Conservation (phyloP, 331 rosid species). For the Malus hybrid region DNA sequence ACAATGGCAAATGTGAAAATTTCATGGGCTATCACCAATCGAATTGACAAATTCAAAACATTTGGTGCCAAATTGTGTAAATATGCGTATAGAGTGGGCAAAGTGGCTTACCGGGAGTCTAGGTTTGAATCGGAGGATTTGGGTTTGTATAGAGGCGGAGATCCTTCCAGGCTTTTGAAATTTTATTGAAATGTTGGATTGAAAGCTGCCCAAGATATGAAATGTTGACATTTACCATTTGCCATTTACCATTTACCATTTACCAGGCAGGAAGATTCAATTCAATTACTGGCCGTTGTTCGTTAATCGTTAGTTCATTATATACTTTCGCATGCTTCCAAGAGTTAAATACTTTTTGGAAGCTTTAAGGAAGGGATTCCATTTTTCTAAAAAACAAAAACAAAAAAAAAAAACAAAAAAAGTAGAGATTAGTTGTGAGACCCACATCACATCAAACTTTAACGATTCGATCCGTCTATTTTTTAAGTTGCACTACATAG, state of each 20-base stretch:
- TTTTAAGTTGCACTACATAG: no score
- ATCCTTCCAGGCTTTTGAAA: neutral
- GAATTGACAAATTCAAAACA: neutral
- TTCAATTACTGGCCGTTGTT: neutral
- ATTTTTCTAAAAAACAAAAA: no score
- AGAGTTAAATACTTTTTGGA: no score
- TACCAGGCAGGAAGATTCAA: no score
- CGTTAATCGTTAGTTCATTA: neutral
- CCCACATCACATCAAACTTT: fast-evolving
- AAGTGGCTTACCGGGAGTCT: neutral
- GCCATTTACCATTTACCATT: no score
- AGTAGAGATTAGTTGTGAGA: no score
- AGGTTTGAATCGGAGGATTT: constrained; percentile 3
- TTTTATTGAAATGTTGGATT: neutral
- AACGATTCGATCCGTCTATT: fast-evolving
- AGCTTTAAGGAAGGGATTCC: no score
- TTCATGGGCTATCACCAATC: neutral
- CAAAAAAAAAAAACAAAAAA: no score
- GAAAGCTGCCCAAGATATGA: neutral
- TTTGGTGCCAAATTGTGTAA: neutral
- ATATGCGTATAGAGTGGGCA: neutral
- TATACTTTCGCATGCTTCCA: no score
- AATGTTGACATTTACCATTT: neutral
- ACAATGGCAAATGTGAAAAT: neutral
- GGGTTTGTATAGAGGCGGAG: neutral